Percentiles rank a stretch among this genome's conserved stretches.
Evolutionary conservation across 2,329 filamentous ascomycete genomes (phyloP).

Genomic region (Emergomyces pasteurianus): DNA sequence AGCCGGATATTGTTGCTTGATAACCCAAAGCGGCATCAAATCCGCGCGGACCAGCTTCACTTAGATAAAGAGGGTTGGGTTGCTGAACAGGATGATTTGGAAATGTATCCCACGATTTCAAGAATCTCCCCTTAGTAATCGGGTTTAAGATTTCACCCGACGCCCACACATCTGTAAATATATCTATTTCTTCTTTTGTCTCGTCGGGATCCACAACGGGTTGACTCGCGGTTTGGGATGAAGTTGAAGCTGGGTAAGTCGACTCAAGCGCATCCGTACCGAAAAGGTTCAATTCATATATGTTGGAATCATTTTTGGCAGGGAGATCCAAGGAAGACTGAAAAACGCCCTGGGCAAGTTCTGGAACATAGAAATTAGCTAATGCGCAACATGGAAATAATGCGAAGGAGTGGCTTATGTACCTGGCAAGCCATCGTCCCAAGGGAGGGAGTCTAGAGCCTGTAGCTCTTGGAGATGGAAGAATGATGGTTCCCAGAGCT

Average conservation of each 20-base stretch:
- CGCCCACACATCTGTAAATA: slow-evolving; percentile 25
- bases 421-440: slow-evolving; percentile 26
- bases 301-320: slow-evolving; percentile 16
- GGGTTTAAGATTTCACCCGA: slow-evolving; percentile 16
- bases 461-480: slow-evolving; percentile 27
- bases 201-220: slow-evolving; percentile 13
- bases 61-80: slow-evolving; percentile 30
- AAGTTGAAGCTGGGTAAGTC: slow-evolving; percentile 11
- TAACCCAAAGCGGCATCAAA: slow-evolving; percentile 29
- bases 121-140: slow-evolving; percentile 8
- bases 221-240: slow-evolving; percentile 13
- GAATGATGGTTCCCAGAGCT: slow-evolving; percentile 27
- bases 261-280: slow-evolving; percentile 16
- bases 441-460: slow-evolving; percentile 24
- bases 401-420: slow-evolving; percentile 3
- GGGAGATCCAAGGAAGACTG: slow-evolving; percentile 13
- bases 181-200: slow-evolving; percentile 10
- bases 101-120: slow-evolving; percentile 33
- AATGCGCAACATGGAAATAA: not conserved
- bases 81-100: slow-evolving; percentile 20
- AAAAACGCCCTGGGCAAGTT: slow-evolving; percentile 17
- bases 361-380: slow-evolving; percentile 8
- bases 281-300: slow-evolving; percentile 24
- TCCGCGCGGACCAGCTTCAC: slow-evolving; percentile 29
- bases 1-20: slow-evolving; percentile 13